phyloP scores from a whole-genome alignment of 2,329 filamentous ascomycete species.

The Bretziella fagacearum region DNA sequence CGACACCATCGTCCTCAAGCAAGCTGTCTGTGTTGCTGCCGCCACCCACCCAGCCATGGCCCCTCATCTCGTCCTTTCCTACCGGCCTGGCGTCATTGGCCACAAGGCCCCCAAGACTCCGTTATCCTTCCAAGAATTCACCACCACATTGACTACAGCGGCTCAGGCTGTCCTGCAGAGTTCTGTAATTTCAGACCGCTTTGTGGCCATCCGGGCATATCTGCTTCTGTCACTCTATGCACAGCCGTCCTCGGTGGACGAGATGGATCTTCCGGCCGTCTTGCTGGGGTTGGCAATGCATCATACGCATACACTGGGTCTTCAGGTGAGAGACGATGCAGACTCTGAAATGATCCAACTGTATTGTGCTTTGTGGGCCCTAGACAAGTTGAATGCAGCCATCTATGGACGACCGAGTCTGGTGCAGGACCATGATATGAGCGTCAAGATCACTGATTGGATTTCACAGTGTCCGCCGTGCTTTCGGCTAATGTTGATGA shows the following conservation, averaged over 20 bases:
- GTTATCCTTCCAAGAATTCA: constrained; percentile 31
- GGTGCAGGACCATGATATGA: constrained; percentile 43
- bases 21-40: constrained; percentile 38
- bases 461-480: constrained; percentile 34
- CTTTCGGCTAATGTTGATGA: constrained; percentile 39
- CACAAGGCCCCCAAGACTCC: constrained; percentile 21
- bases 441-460: constrained; percentile 33
- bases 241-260: constrained; percentile 36
- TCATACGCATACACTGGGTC: constrained; percentile 37
- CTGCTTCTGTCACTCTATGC: constrained; percentile 40
- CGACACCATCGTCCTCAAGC: constrained; percentile 29
- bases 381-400: constrained; percentile 42
- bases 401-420: constrained; percentile 43
- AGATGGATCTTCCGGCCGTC: constrained; percentile 37
- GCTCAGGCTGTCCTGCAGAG: constrained; percentile 35
- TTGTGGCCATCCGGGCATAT: constrained; percentile 37
- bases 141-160: constrained; percentile 30
- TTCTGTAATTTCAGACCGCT: constrained; percentile 35
- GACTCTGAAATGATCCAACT: constrained; percentile 30
- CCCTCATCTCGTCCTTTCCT: constrained; percentile 28
- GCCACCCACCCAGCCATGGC: constrained; percentile 31
- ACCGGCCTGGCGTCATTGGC: constrained; percentile 15
- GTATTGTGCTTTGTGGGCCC: constrained; percentile 42
- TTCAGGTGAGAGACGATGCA: constrained; percentile 33
- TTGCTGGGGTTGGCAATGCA: constrained; percentile 37